These are phyloP conservation scores for Ceratopteris richardii DNA, from an alignment of 75 land plant genomes.

Conservation along the genomic window DNA sequence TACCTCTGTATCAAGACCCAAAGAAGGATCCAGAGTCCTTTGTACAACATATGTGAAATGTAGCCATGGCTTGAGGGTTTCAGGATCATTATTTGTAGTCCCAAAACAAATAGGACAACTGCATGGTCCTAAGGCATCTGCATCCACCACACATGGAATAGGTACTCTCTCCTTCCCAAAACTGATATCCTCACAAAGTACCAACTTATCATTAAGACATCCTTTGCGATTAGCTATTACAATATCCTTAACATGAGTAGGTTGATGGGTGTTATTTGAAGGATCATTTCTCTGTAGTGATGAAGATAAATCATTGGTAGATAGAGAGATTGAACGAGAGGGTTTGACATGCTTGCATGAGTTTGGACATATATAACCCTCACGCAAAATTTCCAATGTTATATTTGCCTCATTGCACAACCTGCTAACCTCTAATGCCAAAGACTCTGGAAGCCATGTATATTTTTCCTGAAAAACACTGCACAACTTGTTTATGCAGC, in stretches of 20 bases:
- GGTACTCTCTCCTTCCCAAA: constrained; percentile 75
- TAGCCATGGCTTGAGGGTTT: constrained; percentile 55
- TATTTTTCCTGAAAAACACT: constrained; percentile 45
- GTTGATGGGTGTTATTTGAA: too few relatives aligned
- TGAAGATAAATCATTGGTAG: background rate
- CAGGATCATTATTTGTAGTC: constrained; percentile 10
- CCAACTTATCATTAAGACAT: constrained; percentile 9
- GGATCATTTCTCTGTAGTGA: background rate
- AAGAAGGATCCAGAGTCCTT: constrained; percentile 65
- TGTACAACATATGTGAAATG: constrained; percentile 64
- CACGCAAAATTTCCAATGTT: constrained; percentile 59
- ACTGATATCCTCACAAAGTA: constrained; percentile 80
- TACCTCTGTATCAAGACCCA: constrained; percentile 66
- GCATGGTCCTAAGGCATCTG: constrained; percentile 36
- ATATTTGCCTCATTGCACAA: constrained; percentile 76
- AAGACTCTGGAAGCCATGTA: constrained; percentile 45
- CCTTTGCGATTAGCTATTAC: constrained; percentile 9
- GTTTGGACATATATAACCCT: constrained; percentile 72
- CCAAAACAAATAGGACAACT: constrained; percentile 22
- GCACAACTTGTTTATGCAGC: constrained; percentile 55
- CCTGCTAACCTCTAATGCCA: constrained; percentile 65
- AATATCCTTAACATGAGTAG: constrained; percentile 37
- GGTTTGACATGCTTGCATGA: constrained; percentile 33
- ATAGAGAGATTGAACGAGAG: background rate
- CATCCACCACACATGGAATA: constrained; percentile 74